Percentiles rank a stretch among this genome's conserved stretches.
These are phyloP conservation scores for Tolypocladium ovalisporum DNA, from an alignment of 2,329 filamentous ascomycete species.

Conservation along the genomic window DNA sequence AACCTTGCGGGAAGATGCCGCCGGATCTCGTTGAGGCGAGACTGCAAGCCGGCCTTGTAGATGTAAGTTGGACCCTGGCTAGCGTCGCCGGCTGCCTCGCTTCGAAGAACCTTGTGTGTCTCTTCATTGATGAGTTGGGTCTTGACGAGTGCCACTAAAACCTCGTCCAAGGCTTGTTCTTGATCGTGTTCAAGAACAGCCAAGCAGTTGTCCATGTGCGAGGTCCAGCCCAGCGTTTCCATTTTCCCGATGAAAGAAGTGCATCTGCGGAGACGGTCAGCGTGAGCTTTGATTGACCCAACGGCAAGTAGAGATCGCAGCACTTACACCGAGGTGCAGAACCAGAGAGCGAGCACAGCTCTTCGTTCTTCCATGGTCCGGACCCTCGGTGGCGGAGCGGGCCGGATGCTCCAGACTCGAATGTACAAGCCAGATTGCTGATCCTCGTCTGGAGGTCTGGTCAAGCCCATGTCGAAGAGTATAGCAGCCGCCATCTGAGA, in stretches of 20 bases:
- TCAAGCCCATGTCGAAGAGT: conserved; percentile 34
- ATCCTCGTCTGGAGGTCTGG: conserved; percentile 24
- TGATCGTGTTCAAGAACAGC: conserved; percentile 30
- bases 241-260: conserved; percentile 31
- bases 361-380: conserved; percentile 39
- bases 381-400: conserved; percentile 13
- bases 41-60: conserved; percentile 18
- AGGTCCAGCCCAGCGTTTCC: conserved; percentile 44
- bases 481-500: conserved; percentile 31
- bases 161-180: conserved; percentile 36
- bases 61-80: conserved; percentile 19
- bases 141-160: conserved; percentile 27
- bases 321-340: conserved; percentile 23
- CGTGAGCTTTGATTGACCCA: neutral
- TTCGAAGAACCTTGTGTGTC: conserved; percentile 18
- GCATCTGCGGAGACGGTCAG: conserved; percentile 12
- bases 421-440: conserved; percentile 23
- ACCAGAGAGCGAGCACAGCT: conserved; percentile 36
- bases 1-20: conserved; percentile 11
- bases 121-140: conserved; percentile 30
- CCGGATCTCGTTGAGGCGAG: conserved; percentile 15
- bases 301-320: neutral
- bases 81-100: conserved; percentile 16
- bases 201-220: conserved; percentile 47
- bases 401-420: conserved; percentile 19